A percentile compares a stretch with the other conserved stretches of the same genome.
Evolutionary conservation across 257 asterid genomes (phyloP).

Genomic region (Salvia splendens): DNA sequence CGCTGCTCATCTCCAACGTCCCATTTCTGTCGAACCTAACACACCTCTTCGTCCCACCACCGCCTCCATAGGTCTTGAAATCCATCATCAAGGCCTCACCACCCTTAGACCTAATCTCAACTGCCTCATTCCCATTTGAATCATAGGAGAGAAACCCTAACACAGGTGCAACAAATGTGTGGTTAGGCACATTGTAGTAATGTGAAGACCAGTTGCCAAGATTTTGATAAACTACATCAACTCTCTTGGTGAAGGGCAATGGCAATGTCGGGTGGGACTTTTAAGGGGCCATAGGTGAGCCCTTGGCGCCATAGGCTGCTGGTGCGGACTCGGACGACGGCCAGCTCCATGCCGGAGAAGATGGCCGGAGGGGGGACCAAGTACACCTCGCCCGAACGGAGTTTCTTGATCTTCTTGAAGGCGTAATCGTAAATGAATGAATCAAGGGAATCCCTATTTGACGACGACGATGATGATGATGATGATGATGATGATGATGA

Average conservation of each 20-base stretch:
- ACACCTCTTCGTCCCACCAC: constrained; percentile 40
- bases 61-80: constrained; percentile 40
- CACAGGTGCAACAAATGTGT: constrained; percentile 63
- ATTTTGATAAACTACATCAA: constrained; percentile 59
- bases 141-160: constrained; percentile 59
- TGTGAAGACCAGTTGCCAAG: constrained; percentile 60
- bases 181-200: constrained; percentile 53
- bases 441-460: constrained; percentile 49
- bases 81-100: constrained; percentile 46
- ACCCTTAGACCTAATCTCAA: constrained; percentile 39
- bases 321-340: constrained; percentile 44
- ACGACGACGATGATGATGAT: constrained; percentile 34
- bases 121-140: constrained; percentile 24
- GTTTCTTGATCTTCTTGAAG: constrained; percentile 34
- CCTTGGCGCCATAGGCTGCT: constrained; percentile 52
- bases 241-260: constrained; percentile 54
- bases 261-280: constrained; percentile 55
- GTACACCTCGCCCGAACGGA: constrained; percentile 48
- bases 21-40: constrained; percentile 59
- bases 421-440: constrained; percentile 50
- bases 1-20: constrained; percentile 48
- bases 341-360: constrained; percentile 52
- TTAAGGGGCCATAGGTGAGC: constrained; percentile 36
- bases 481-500: too few relatives aligned
- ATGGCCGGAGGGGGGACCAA: constrained; percentile 53